Percentiles rank a stretch among this genome's conserved stretches.
These are phyloP conservation scores for Dispira simplex DNA, from an alignment of 192 early-diverging fungal species.

Conservation along the genomic window DNA sequence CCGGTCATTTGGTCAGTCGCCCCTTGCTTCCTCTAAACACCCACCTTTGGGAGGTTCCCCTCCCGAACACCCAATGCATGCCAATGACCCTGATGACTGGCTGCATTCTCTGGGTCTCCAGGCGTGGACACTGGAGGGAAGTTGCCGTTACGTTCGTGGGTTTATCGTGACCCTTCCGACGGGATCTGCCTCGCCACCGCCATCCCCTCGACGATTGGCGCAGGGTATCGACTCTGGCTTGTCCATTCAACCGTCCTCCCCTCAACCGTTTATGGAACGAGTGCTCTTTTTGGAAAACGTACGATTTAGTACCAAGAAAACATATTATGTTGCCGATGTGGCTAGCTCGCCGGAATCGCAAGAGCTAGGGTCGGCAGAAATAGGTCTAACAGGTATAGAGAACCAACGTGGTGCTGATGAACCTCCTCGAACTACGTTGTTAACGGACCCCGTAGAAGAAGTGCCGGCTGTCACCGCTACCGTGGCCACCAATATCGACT, in stretches of 20 bases:
- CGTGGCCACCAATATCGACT: constrained; percentile 3
- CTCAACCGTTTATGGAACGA: constrained; percentile 1
- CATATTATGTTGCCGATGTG: neutral
- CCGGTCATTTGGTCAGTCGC: neutral
- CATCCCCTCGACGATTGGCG: neutral
- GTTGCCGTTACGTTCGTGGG: neutral
- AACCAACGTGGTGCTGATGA: too few species aligned
- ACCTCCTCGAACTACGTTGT: too few species aligned
- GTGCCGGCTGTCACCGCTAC: neutral
- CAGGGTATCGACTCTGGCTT: too few species aligned
- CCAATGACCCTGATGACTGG: neutral
- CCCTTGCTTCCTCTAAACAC: neutral
- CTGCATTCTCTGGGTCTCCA: neutral
- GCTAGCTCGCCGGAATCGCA: too few species aligned
- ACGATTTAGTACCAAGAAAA: constrained; percentile 10
- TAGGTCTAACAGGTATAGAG: too few species aligned
- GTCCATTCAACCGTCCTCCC: neutral
- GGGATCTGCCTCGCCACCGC: constrained; percentile 10
- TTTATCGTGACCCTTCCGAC: neutral
- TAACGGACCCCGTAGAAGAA: too few species aligned
- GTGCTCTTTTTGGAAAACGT: constrained; percentile 2
- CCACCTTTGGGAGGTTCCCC: too few species aligned
- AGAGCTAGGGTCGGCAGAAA: too few species aligned
- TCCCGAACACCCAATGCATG: neutral
- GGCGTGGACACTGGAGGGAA: neutral